These are phyloP conservation scores for Castanea crenata DNA, from an alignment of 306 rosid species.

Conservation along the genomic window DNA sequence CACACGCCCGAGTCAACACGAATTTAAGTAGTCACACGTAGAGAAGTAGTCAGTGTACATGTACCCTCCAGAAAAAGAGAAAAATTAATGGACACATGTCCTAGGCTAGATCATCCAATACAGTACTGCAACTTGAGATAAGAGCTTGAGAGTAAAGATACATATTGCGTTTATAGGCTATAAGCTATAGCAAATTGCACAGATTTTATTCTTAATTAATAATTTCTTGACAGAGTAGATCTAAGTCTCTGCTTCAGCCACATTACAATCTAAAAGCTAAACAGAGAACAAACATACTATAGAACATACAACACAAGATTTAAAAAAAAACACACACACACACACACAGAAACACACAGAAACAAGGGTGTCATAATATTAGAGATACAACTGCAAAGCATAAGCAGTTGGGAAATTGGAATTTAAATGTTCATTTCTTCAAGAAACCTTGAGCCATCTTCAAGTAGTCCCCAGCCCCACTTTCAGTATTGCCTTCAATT, in stretches of 20 bases:
- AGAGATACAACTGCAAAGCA: neutral
- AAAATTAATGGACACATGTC: no score
- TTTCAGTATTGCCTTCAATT: neutral
- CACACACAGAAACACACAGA: neutral
- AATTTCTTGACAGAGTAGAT: neutral
- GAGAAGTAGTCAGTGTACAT: no score
- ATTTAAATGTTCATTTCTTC: conserved; percentile 1
- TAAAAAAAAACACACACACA: neutral
- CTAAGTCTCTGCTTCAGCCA: neutral
- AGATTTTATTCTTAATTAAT: neutral
- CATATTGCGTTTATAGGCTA: neutral
- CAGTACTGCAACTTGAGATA: no score
- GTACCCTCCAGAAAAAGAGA: no score
- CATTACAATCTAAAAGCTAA: neutral
- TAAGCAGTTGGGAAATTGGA: neutral
- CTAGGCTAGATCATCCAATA: no score
- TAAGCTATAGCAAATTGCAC: neutral
- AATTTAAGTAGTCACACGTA: no score
- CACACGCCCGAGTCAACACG: no score
- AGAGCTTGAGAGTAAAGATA: no score
- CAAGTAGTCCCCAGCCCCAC: conserved; percentile 21
- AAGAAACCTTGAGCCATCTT: conserved; percentile 37
- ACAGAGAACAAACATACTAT: neutral
- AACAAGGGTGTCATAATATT: no score
- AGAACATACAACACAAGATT: neutral